Evolutionary conservation across 1,284 basidiomycete species (phyloP).

Genomic region (Wallemia hederae): DNA sequence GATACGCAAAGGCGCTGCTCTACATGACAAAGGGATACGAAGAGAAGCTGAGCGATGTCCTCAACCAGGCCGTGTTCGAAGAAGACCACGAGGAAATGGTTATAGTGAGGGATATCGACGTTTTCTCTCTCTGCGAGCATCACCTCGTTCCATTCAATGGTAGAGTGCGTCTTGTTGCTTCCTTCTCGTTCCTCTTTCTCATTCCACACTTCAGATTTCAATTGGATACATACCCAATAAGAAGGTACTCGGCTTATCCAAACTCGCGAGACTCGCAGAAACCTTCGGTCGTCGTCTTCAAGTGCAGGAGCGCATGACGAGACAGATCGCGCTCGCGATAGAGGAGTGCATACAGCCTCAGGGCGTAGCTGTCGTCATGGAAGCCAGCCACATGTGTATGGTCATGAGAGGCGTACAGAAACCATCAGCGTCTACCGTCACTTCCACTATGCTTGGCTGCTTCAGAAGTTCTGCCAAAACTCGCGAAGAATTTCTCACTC

Average conservation of each 20-base stretch:
- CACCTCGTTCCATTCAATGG: slow-evolving; percentile 96
- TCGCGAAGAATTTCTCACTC: slow-evolving; percentile 39
- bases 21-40: slow-evolving; percentile 99
- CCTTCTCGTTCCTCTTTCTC: slow-evolving; percentile 5
- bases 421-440: slow-evolving; percentile 78
- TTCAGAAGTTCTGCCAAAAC: slow-evolving; percentile 95
- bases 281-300: slow-evolving; percentile 85
- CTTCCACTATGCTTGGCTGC: slow-evolving; percentile 95
- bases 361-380: slow-evolving; percentile 98
- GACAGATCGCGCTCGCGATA: slow-evolving; percentile 86
- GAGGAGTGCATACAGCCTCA: slow-evolving; percentile 90
- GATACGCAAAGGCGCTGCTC: slow-evolving; percentile 87
- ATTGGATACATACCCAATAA: slow-evolving; percentile 89
- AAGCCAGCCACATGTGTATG: slow-evolving; percentile 97
- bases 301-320: slow-evolving; percentile 90
- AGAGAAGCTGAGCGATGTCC: slow-evolving; percentile 75
- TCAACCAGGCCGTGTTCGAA: slow-evolving; percentile 92
- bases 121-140: slow-evolving; percentile 92
- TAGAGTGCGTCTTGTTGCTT: slow-evolving; percentile 31
- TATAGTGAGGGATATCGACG: slow-evolving; percentile 86
- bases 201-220: slow-evolving; percentile 21
- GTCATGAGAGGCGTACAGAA: slow-evolving; percentile 99
- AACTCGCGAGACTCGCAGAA: slow-evolving; percentile 89
- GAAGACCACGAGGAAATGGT: slow-evolving; percentile 99
- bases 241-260: slow-evolving; percentile 83